Conservation (phyloP, 2,329 filamentous ascomycete species). For the Trichoderma aggressivum region DNA sequence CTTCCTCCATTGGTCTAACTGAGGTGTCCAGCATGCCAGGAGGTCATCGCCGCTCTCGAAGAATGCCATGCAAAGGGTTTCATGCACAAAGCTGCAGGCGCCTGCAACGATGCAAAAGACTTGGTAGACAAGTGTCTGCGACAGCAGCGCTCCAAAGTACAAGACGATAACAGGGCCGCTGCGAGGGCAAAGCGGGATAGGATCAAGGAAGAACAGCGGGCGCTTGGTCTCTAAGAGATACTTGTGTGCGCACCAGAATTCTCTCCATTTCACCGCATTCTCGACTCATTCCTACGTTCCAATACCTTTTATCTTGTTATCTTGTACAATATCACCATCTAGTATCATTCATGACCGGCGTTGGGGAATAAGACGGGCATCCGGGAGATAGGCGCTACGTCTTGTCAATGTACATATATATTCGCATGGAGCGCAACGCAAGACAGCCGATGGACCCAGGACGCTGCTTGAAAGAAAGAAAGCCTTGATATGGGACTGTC, state of each 20-base stretch:
- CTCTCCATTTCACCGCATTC: not conserved
- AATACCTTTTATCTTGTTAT: not conserved
- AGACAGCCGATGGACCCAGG: not conserved
- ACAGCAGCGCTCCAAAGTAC: constrained; percentile 73
- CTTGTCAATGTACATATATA: constrained; percentile 1
- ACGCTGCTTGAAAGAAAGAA: not conserved
- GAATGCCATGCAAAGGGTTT: constrained; percentile 94
- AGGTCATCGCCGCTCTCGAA: constrained; percentile 89
- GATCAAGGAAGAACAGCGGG: constrained; percentile 69
- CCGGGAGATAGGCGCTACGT: constrained; percentile 1
- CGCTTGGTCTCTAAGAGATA: constrained; percentile 34
- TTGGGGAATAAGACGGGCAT: constrained; percentile 5
- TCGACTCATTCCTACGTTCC: not conserved
- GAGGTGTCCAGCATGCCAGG: constrained; percentile 75
- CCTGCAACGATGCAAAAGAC: constrained; percentile 83
- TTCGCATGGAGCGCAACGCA: not conserved
- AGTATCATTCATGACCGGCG: constrained; percentile 22
- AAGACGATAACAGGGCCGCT: constrained; percentile 67
- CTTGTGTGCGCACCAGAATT: not conserved
- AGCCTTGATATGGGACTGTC: not conserved
- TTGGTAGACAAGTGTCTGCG: constrained; percentile 82
- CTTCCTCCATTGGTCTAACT: constrained; percentile 21
- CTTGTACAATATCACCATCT: constrained; percentile 16
- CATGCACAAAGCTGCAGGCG: constrained; percentile 83
- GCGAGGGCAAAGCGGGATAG: constrained; percentile 66